A percentile compares a stretch with the other conserved stretches of the same genome.
These are phyloP conservation scores for Telfairia occidentalis DNA, from an alignment of 331 rosid genomes.

Conservation along the genomic window DNA sequence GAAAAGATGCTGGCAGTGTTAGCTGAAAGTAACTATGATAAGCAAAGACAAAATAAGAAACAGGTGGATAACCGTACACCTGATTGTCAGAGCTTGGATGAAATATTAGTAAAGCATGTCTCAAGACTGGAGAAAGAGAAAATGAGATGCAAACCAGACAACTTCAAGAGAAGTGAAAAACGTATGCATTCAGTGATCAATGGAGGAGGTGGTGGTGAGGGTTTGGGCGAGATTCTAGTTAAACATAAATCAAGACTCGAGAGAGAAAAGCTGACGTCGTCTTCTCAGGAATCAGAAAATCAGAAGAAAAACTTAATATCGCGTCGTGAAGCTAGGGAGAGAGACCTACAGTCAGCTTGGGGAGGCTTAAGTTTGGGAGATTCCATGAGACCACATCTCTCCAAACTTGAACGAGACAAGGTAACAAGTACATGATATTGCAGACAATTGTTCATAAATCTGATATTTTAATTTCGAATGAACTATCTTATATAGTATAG, in stretches of 20 bases:
- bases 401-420: conserved; percentile 79
- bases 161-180: conserved; percentile 27
- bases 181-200: conserved; percentile 16
- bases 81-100: conserved; percentile 57
- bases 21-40: conserved; percentile 22
- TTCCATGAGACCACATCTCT: conserved; percentile 56
- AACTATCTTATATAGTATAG: not conserved
- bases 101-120: conserved; percentile 62
- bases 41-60: conserved; percentile 28
- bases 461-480: not conserved
- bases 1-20: conserved; percentile 49
- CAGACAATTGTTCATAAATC: not conserved
- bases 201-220: conserved; percentile 41
- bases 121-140: conserved; percentile 74
- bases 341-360: conserved; percentile 75
- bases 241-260: conserved; percentile 68
- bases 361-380: conserved; percentile 79
- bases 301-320: conserved; percentile 21
- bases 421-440: conserved; percentile 36
- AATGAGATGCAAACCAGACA: conserved; percentile 25
- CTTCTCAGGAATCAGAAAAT: conserved; percentile 42
- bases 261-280: conserved; percentile 57
- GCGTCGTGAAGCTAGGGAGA: conserved; percentile 77
- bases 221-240: conserved; percentile 53
- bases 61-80: conserved; percentile 24